Base-by-base conservation (phyloP, 1,284 basidiomycete genomes). In the Earliella scabrosa region DNA sequence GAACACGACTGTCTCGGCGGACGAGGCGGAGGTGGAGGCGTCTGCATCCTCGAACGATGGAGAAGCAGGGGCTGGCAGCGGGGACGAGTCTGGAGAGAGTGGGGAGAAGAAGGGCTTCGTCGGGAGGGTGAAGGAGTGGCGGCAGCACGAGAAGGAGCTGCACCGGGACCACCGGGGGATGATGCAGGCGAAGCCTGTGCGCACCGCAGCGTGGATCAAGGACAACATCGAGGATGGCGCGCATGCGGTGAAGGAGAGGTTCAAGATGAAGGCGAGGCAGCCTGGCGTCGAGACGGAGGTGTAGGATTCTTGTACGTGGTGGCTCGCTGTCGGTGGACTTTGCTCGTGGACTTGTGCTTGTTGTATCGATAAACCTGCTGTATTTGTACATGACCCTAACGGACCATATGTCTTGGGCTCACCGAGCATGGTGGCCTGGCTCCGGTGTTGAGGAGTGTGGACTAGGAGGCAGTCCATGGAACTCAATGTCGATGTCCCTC, bases 191-290 rank as follows among this genome's bases (percentile, higher is more conserved):
- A 79, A 79, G 58, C 75, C 80, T 5, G 78, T 77, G 56, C 71
- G 83, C 45, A 78, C 76, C 1, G 77, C 73, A 7, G 76, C 76
- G 56, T 86, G 83, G 83, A 75, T 83, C 68, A 76, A 78, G 65
- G 77, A 78, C 55, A 73, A 68, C 36, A 58, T 73, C 10, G 67
- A 72, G 54, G 67, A 73, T 18, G 60, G 67, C 20, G 66, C 65
- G 11, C 69, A 75, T 47, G 66, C 64, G 10, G 60, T 71, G 8
- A 71, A 70, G 58, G 66, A 70, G 21, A 59, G 68, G 40, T 73
- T 75, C 60, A 67, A 66, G 52, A 71, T 74, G 70, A 71, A 71
- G 52, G 40, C 64, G 10, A 60, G 68, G 45, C 63, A 73, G 40
- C 72, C 73, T 5, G 72, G 71, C 35, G 63, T 75, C 32, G 73